phyloP scores from a whole-genome alignment of 2,329 filamentous ascomycete species.

The Ilyonectria mors-panacis region DNA sequence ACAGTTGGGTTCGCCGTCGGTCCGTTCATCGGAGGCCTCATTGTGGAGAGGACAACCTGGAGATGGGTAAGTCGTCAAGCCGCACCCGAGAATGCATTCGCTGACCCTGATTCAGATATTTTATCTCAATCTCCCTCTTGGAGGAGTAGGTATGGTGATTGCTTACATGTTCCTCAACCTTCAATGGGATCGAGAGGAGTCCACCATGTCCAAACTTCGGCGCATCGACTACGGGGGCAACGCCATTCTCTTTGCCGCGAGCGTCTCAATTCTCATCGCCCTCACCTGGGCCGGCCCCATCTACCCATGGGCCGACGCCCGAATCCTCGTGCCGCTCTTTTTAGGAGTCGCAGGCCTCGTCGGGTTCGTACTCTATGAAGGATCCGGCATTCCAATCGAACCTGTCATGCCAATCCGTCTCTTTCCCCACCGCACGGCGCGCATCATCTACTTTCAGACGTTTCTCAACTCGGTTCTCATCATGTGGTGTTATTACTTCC shows the following conservation, averaged over 20 bases:
- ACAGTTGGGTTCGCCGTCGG: slow-evolving; percentile 55
- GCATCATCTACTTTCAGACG: slow-evolving; percentile 43
- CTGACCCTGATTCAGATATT: slow-evolving; percentile 53
- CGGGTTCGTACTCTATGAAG: slow-evolving; percentile 40
- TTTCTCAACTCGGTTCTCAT: slow-evolving; percentile 45
- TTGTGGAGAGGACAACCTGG: slow-evolving; percentile 54
- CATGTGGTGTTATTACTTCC: slow-evolving; percentile 57
- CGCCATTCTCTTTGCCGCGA: slow-evolving; percentile 56
- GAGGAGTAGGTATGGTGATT: slow-evolving; percentile 51
- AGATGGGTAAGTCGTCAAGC: slow-evolving; percentile 51
- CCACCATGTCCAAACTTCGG: slow-evolving; percentile 48
- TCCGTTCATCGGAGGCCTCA: slow-evolving; percentile 51
- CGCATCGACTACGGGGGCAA: slow-evolving; percentile 63
- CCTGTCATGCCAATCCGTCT: slow-evolving; percentile 47
- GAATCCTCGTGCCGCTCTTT: slow-evolving; percentile 60
- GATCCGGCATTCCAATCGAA: slow-evolving; percentile 37
- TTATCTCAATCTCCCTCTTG: slow-evolving; percentile 60
- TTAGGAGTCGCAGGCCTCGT: slow-evolving; percentile 35
- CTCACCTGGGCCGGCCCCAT: slow-evolving; percentile 61
- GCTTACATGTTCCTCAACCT: slow-evolving; percentile 57
- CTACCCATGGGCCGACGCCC: slow-evolving; percentile 58
- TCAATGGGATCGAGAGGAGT: slow-evolving; percentile 42
- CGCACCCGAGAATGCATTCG: not conserved
- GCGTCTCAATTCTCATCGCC: slow-evolving; percentile 58
- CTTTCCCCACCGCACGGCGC: slow-evolving; percentile 40